Evolutionary conservation across 2,329 filamentous ascomycete species (phyloP), one percentile per base, ranked within the genome.

Genomic region (Cylindrodendrum hubeiense): DNA sequence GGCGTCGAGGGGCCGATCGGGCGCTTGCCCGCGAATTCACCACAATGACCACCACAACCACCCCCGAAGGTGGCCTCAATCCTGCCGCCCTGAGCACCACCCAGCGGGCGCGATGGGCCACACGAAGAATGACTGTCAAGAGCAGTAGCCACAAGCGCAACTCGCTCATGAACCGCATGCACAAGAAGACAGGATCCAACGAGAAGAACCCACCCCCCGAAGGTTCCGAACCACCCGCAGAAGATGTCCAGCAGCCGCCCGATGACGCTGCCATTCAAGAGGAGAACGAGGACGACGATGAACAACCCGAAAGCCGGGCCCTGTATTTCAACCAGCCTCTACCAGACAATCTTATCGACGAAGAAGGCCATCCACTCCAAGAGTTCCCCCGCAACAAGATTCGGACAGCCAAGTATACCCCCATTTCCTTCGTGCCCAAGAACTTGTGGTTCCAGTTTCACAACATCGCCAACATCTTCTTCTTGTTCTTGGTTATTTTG

Each of bases 391-490:
- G 95, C 71, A 99, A 99, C 85, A 99, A 99, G 86, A 97, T 99
- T 79, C 89, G 97, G 73, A 99, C 96, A 3, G 93, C 96, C 65
- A 99, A 98, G 82, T 99, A 99, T 80, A 99, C 96, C 8, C 92
- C 97, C 9, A 81, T 99, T 68, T 97, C 93, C 65, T 99, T 99
- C 81, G 80, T 99, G 28, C 96, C 96, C 15, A 98, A 98, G 84
- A 98, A 99, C 81, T 78, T 99, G 76, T 99, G 91, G 90, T 93
- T 97, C 70, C 97, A 99, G 80, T 98, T 99, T 78, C 95, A 99
- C 82, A 98, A 98, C 77, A 92, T 99, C 75, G 96, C 96, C 77
- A 99, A 99, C 80, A 91, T 98, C 58, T 99, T 98, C 83, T 99
- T 99, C 87, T 85, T 98, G 73, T 98, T 98, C 82, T 88, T 95